Base-by-base conservation (phyloP, 73 alveolate genomes). In the Paramecium biaurelia region DNA sequence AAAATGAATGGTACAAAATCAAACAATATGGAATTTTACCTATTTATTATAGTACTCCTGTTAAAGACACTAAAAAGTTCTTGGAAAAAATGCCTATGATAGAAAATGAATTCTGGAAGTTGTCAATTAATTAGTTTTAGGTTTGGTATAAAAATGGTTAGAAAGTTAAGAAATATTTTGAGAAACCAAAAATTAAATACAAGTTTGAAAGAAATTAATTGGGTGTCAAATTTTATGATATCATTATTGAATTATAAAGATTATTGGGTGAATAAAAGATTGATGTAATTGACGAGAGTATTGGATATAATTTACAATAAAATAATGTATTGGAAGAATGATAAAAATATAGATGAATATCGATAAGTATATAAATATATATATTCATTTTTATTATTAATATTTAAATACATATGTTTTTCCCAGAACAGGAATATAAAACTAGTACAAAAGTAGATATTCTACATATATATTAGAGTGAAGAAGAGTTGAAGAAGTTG, bases 401-500 rank as follows among this genome's bases (percentile, higher is more conserved):
- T 53, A 53, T 53, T 53, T 53, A 53, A 53, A 18, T 53, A 18
- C 12, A 18, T 18, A 79, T 79, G 90, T 79, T 43, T 45, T 79
- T 79, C 28, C 90, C 90, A 1, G 90, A 79, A 63, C 18, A 79
- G 30, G 90, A 79, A 24, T 79, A 79, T 34, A 79, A 38, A 18
- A 45, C 34, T 12, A 43, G 76, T 43, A 79, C 45, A 3, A 79
- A 79, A 34, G 90, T 79, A 79, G 15, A 7, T n/a, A 24, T 42
- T n/a, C 28, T 24, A 2, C 15, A 18, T 79, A 37, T 11, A 24
- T 20, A 8, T 10, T 43, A 89, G 94, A 70, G 89, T 45, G 94
- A 89, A 70, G 94, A 89, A 7, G 94, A 89, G 43, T 37, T 89
- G 18, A 89, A 89, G 43, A 70, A 82, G 56, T 57, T 89, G 37